Evolutionary conservation across 1,139 yeast genomes (phyloP).

Genomic region (Yamadazyma conglobata): DNA sequence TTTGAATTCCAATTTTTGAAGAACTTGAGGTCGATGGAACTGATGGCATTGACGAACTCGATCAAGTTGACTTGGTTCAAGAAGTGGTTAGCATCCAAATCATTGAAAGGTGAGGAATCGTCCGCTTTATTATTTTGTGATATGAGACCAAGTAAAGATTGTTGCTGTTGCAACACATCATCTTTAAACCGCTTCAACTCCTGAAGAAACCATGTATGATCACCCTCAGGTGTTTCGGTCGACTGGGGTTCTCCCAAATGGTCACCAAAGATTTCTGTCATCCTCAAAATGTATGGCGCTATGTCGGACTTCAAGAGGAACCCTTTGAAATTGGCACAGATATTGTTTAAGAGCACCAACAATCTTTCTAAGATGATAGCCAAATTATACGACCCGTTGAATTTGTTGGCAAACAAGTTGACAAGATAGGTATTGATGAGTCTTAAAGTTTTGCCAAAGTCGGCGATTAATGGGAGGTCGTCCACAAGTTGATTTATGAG

Average conservation of each 20-base stretch:
- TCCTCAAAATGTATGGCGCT: conserved; percentile 36
- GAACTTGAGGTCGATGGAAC: conserved; percentile 54
- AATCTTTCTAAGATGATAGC: conserved; percentile 40
- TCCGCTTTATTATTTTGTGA: conserved; percentile 13
- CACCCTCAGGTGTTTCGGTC: neutral
- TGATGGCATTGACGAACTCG: conserved; percentile 53
- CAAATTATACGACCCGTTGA: conserved; percentile 20
- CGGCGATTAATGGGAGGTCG: conserved; percentile 65
- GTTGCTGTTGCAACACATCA: conserved; percentile 35
- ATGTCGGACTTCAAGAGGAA: conserved; percentile 37
- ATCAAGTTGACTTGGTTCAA: conserved; percentile 42
- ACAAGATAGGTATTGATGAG: conserved; percentile 25
- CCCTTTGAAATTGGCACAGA: conserved; percentile 36
- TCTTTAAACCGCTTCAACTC: conserved; percentile 23
- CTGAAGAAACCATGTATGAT: conserved; percentile 4
- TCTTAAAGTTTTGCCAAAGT: conserved; percentile 50
- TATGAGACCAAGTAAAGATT: conserved; percentile 30
- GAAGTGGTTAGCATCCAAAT: conserved; percentile 35
- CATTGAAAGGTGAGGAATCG: conserved; percentile 27
- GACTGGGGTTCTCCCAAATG: conserved; percentile 3
- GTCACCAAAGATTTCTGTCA: conserved; percentile 26
- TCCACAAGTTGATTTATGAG: conserved; percentile 47
- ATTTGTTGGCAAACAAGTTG: conserved; percentile 20
- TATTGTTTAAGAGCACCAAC: conserved; percentile 29
- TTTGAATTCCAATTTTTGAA: conserved; percentile 73